Conservation (phyloP, 1,284 basidiomycete species). For the Exobasidium rhododendri region DNA sequence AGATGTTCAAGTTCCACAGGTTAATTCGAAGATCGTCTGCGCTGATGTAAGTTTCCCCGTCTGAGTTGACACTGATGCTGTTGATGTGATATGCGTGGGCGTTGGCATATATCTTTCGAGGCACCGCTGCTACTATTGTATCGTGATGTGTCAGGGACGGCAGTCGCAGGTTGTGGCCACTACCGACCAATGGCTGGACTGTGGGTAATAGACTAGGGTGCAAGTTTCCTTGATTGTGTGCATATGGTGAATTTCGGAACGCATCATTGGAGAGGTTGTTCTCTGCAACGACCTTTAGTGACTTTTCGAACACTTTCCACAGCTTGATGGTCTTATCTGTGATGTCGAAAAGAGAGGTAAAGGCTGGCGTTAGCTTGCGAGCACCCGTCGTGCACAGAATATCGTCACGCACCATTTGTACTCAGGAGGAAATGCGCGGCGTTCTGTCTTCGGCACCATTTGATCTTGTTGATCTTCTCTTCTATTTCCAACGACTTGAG, state of each 20-base stretch:
- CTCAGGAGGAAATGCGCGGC: constrained; percentile 93
- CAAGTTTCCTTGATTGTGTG: constrained; percentile 22
- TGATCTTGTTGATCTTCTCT: constrained; percentile 99
- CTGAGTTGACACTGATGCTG: constrained; percentile 97
- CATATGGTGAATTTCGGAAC: constrained; percentile 22
- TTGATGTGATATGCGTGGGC: constrained; percentile 99
- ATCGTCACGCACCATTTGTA: constrained; percentile 65
- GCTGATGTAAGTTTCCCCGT: constrained; percentile 98
- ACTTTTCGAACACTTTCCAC: constrained; percentile 99
- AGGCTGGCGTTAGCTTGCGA: too few relatives aligned
- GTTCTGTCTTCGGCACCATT: constrained; percentile 98
- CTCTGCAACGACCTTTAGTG: constrained; percentile 90
- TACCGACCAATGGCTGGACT: constrained; percentile 30
- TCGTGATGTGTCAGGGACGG: constrained; percentile 79
- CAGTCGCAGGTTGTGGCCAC: constrained; percentile 42
- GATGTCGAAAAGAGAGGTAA: background rate
- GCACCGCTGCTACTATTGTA: constrained; percentile 96
- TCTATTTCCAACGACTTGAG: constrained; percentile 99
- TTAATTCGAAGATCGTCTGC: constrained; percentile 96
- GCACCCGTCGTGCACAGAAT: background rate
- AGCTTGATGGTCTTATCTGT: constrained; percentile 98
- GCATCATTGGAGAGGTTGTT: constrained; percentile 75
- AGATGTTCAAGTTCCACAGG: constrained; percentile 97
- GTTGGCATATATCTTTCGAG: constrained; percentile 97
- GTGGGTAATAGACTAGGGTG: constrained; percentile 25